Conservation (phyloP, 768 basidiomycete species). For the Russula ochroleuca region DNA sequence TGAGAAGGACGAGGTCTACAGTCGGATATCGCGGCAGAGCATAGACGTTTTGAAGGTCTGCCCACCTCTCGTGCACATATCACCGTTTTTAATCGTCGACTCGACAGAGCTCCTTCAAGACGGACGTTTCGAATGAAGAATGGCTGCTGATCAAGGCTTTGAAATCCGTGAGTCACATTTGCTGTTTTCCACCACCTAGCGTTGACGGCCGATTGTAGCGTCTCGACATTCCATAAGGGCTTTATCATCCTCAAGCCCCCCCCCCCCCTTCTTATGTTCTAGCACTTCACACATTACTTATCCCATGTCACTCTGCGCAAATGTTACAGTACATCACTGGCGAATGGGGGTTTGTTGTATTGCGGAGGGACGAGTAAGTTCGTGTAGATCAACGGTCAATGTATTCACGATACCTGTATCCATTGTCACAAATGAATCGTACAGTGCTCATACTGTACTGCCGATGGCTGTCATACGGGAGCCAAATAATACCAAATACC, state of each 20-base stretch:
- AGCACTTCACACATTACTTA: not conserved
- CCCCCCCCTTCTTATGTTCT: not conserved
- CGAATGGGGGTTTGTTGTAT: not conserved
- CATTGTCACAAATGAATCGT: constrained; percentile 2
- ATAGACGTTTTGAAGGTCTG: constrained; percentile 92
- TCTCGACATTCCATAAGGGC: constrained; percentile 36
- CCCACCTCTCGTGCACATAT: not conserved
- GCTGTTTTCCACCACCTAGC: not conserved
- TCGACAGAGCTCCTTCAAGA: constrained; percentile 73
- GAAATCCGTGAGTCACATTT: constrained; percentile 55
- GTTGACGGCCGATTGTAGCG: constrained; percentile 32
- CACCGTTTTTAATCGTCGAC: constrained; percentile 22
- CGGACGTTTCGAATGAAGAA: constrained; percentile 85
- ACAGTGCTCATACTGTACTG: too few species aligned
- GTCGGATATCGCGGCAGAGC: constrained; percentile 84
- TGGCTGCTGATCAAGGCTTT: constrained; percentile 89
- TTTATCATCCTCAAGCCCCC: not conserved
- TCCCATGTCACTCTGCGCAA: not conserved
- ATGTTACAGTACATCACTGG: not conserved
- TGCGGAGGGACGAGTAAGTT: not conserved
- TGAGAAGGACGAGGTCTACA: constrained; percentile 91
- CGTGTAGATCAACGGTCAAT: constrained; percentile 12
- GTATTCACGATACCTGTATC: constrained; percentile 17
- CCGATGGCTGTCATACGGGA: too few species aligned
- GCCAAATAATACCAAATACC: constrained; percentile 26